Conservation (phyloP, 2,329 filamentous ascomycete species). For the Allantophomopsis cytisporea region DNA sequence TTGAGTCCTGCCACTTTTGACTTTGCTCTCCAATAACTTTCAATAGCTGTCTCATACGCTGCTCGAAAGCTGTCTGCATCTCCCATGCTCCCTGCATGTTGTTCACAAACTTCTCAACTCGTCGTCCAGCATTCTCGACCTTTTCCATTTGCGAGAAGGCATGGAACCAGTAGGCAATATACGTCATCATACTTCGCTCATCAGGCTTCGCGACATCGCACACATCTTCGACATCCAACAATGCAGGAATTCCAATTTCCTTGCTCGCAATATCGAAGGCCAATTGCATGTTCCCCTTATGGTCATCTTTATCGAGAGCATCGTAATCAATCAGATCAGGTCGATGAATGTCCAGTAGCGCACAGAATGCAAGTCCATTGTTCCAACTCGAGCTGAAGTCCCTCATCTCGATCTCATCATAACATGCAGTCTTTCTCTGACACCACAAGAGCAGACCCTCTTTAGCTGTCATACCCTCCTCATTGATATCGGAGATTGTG, state of each 20-base stretch:
- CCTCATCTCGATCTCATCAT: constrained; percentile 88
- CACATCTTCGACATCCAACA: constrained; percentile 95
- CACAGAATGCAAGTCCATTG: constrained; percentile 91
- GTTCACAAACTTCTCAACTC: constrained; percentile 96
- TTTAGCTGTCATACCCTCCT: constrained; percentile 94
- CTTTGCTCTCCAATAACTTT: constrained; percentile 61
- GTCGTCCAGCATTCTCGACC: constrained; percentile 89
- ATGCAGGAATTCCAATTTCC: constrained; percentile 91
- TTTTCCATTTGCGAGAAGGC: constrained; percentile 98
- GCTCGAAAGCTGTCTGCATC: constrained; percentile 95
- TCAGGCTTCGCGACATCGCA: constrained; percentile 94
- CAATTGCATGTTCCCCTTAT: constrained; percentile 93
- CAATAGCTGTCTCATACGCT: constrained; percentile 74
- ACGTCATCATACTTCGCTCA: constrained; percentile 95
- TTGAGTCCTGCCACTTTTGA: constrained; percentile 62
- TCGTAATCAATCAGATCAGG: constrained; percentile 97
- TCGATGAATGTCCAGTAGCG: constrained; percentile 88
- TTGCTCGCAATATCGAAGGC: constrained; percentile 93
- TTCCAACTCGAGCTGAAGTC: constrained; percentile 98
- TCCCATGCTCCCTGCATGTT: constrained; percentile 99
- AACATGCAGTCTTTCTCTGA: constrained; percentile 96
- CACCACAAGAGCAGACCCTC: constrained; percentile 94
- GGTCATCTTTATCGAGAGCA: constrained; percentile 82
- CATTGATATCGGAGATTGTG: constrained; percentile 97
- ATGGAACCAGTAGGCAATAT: constrained; percentile 99